Conservation (phyloP, 441 rosid genomes). For the Flueggea neowawraea region DNA sequence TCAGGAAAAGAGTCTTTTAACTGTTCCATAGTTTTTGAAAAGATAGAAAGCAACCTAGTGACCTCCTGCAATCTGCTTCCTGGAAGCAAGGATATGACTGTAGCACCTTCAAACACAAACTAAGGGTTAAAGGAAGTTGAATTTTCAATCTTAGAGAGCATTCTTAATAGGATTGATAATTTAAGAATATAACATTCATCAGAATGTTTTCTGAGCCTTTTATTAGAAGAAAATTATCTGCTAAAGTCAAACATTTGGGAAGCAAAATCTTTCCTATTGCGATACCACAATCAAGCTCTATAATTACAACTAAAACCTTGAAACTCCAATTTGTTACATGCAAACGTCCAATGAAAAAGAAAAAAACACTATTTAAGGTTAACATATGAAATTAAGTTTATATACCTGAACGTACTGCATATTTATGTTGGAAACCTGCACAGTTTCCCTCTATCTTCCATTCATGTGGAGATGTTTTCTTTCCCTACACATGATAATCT, state of each 20-base stretch:
- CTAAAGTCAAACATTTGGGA: background rate
- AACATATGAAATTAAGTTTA: conserved; percentile 6
- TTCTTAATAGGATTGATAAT: background rate
- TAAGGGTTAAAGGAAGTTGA: background rate
- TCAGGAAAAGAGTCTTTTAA: conserved; percentile 45
- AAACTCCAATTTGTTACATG: background rate
- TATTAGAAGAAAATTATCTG: too few species aligned
- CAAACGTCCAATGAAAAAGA: background rate
- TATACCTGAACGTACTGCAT: conserved; percentile 60
- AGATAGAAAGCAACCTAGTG: conserved; percentile 81
- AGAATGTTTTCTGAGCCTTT: too few species aligned
- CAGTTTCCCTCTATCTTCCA: conserved; percentile 45
- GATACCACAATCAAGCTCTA: background rate
- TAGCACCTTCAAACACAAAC: conserved; percentile 46
- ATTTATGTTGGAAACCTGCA: conserved; percentile 35
- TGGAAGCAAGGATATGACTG: conserved; percentile 64
- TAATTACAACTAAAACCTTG: background rate
- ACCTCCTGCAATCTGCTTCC: conserved; percentile 97
- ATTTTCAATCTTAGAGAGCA: background rate
- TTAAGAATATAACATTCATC: too few species aligned
- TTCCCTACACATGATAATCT: conserved; percentile 40
- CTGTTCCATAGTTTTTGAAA: conserved; percentile 44
- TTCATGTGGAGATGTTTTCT: conserved; percentile 24
- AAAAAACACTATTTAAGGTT: background rate
- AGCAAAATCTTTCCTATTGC: background rate